Base-by-base conservation (phyloP, 768 basidiomycete genomes). In the Tephrocybe sp. region DNA sequence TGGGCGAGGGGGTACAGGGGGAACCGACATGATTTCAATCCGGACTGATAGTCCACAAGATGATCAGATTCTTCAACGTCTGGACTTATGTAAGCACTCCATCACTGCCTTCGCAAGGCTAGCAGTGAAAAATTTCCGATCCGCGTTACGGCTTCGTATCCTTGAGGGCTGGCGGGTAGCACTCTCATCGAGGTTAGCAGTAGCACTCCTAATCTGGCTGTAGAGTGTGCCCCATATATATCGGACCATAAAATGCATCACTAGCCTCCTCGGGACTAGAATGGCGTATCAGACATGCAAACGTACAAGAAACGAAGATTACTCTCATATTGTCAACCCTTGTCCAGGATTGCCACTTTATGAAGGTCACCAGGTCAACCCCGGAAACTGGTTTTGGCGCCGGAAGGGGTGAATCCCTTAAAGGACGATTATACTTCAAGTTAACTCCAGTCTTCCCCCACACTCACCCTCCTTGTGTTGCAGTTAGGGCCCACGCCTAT, bases 1-100 rank as follows among this genome's bases (percentile, higher is more conserved):
- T 15, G 65, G 66, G 16, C 64, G 61, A 34, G 66, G 66, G 47
- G 66, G 66, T 6, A 67, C 59, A 11, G 66, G 66, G 22, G 66
- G 66, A 24, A 50, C 47, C 21, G 59, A 52, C 59, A 60, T 51
- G 19, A 11, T 48, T 34, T 42, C 25, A 33, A 16, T 29, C 27
- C 27, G 11, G 27, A 11, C 27, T 29, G 27, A 29, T 11, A 29
- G 27, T 29, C 27, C 27, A 36, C 12, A 15, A 51, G 25, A 22
- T 45, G 30, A 50, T 50, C 49, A 45, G 34, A 45, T 43, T 38
- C 37, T 38, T 38, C 3, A 19, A 3, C 37, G 16, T 18, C 21
- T 16, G 6, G 16, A 21, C 19, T 50, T 50, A 44, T 7, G 21
- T 50, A 50, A 50, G 42, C 42, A n/a, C 2, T 3, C 7, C 15